Base-by-base conservation (phyloP, 495 filamentous ascomycete species). In the Podospora anserina region DNA sequence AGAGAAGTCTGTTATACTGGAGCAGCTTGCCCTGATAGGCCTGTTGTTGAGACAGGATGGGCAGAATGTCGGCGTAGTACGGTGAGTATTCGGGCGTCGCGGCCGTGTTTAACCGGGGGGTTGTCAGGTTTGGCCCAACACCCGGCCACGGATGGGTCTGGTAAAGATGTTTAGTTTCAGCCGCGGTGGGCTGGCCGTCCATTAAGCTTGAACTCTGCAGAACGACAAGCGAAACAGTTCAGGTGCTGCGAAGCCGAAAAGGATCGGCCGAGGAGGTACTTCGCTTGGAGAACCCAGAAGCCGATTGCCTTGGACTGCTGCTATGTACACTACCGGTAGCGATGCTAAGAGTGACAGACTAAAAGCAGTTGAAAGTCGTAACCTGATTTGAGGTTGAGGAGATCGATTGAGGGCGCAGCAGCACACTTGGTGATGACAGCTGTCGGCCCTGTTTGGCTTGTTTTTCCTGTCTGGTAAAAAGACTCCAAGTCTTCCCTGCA, bases 1-100 rank as follows among this genome's bases (percentile, higher is more conserved):
- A 80, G 55, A 87, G 79, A 53, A 86, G 82, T 68, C 82, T 81
- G 71, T 86, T 86, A 78, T 86, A 86, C 57, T 84, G 79, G 19
- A 81, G 81, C 55, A 87, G 80, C 68, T 84, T 83, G 65, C 81
- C 83, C 64, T 86, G 82, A 69, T 83, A 84, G 23, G 81, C 70
- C 62, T 86, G 83, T 66, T 85, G 83, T 66, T 85, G 83, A 16
- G 82, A 82, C 61, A 84, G 78, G 44, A 85, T 71, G 70, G 81
- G 81, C 23, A 83, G 81, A 5, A 83, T 71, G 60, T 84, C 64
- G 55, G 78, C 68, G 64, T 80, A 80, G 66, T 78, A 70, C 26
- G 75, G 67, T 9, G 72, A 59, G 19, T 72, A 66, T 16, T 77
- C 75, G 44, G 74, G 61, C 9, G 71, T 62, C 13, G 72, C 56